phyloP scores from a whole-genome alignment of 2,329 filamentous ascomycete genomes.

The Botrytis paeoniae region DNA sequence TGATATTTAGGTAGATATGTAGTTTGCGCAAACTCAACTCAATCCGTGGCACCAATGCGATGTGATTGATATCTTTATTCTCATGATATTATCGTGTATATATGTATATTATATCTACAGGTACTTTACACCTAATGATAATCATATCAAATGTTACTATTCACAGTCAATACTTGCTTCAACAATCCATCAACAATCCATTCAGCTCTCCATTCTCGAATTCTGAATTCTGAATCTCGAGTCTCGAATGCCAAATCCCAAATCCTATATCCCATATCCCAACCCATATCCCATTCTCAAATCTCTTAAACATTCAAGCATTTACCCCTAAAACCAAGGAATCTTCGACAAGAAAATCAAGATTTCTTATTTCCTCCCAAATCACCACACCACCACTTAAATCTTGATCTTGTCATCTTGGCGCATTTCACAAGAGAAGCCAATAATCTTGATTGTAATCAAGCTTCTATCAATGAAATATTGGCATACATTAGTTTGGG shows the following conservation, averaged over 20 bases:
- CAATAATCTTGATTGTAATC: slow-evolving; percentile 4
- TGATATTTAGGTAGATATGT: not conserved
- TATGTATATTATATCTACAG: not conserved
- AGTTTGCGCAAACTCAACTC: not conserved
- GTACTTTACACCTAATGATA: not conserved
- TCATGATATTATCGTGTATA: not conserved
- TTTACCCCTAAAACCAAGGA: not conserved
- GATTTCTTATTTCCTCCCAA: not conserved
- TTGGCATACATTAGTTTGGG: not conserved
- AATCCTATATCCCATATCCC: not conserved
- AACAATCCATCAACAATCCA: too few species aligned
- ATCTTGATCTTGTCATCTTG: not conserved
- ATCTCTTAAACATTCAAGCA: not conserved
- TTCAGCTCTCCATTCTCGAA: too few species aligned
- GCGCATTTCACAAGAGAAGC: not conserved
- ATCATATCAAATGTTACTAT: not conserved
- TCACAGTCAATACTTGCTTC: not conserved
- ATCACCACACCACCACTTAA: not conserved
- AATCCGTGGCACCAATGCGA: not conserved
- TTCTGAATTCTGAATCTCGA: too few species aligned
- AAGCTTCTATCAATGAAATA: not conserved
- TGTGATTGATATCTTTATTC: not conserved
- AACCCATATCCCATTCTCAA: not conserved
- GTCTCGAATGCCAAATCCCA: too few species aligned
- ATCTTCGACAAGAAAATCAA: not conserved